Percentiles rank a stretch among this genome's conserved stretches.
phyloP scores from a whole-genome alignment of 1,284 basidiomycete species.

The Fomes fomentarius region DNA sequence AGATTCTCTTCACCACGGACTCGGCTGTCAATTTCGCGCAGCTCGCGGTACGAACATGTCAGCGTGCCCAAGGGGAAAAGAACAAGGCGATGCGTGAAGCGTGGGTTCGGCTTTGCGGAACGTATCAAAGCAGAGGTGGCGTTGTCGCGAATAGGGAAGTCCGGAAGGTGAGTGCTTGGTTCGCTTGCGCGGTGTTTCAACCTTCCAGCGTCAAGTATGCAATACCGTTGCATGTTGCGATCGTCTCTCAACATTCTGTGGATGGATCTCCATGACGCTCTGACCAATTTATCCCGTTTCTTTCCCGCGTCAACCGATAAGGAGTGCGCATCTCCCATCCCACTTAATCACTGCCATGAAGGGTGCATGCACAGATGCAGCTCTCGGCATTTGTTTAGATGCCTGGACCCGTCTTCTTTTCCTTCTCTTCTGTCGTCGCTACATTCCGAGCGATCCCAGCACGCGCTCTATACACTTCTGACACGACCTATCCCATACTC shows the following conservation, averaged over 20 bases:
- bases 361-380: neutral
- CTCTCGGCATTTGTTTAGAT: slow-evolving; percentile 2
- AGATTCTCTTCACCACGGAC: slow-evolving; percentile 75
- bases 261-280: slow-evolving; percentile 14
- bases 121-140: slow-evolving; percentile 73
- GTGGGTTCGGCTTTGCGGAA: slow-evolving; percentile 82
- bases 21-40: slow-evolving; percentile 85
- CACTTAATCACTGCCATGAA: slow-evolving; percentile 7
- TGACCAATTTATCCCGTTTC: neutral
- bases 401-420: neutral
- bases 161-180: slow-evolving; percentile 60
- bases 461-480: slow-evolving; percentile 18
- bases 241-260: slow-evolving; percentile 15
- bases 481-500: slow-evolving; percentile 7
- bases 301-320: too few species aligned
- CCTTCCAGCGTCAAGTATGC: slow-evolving; percentile 15
- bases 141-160: slow-evolving; percentile 69
- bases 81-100: slow-evolving; percentile 75
- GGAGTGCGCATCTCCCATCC: neutral
- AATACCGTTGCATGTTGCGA: slow-evolving; percentile 13
- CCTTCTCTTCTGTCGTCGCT: slow-evolving; percentile 7
- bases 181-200: slow-evolving; percentile 4
- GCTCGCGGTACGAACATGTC: slow-evolving; percentile 81
- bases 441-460: slow-evolving; percentile 12
- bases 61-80: slow-evolving; percentile 78